Conservation (phyloP, 495 filamentous ascomycete species). For the Penicillium tannophilum region DNA sequence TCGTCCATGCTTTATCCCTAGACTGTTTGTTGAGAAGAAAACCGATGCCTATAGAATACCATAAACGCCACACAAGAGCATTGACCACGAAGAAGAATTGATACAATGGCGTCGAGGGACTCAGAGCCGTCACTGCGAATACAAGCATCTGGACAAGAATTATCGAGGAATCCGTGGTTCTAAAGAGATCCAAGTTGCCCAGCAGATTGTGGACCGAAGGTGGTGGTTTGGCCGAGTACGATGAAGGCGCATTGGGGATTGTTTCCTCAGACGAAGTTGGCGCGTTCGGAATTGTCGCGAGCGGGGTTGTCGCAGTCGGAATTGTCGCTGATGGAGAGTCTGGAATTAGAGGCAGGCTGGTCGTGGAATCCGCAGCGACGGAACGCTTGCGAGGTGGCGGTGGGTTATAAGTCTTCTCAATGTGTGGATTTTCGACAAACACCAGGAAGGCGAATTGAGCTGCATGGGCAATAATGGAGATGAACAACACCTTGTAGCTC, state of each 20-base stretch:
- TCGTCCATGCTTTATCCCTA: conserved; percentile 86
- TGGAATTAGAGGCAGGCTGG: conserved; percentile 36
- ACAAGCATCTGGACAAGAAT: conserved; percentile 75
- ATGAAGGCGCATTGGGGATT: conserved; percentile 37
- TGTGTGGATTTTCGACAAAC: conserved; percentile 92
- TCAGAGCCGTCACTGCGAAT: conserved; percentile 68
- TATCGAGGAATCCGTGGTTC: conserved; percentile 79
- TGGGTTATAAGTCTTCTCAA: conserved; percentile 96
- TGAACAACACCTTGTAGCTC: conserved; percentile 95
- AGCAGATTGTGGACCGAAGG: conserved; percentile 76
- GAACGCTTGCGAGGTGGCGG: conserved; percentile 72
- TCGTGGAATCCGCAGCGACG: conserved; percentile 40
- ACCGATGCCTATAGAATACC: conserved; percentile 90
- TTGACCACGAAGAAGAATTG: conserved; percentile 79
- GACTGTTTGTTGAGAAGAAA: conserved; percentile 84
- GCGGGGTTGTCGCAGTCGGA: conserved; percentile 21
- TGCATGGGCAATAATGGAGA: conserved; percentile 92
- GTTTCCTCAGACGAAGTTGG: conserved; percentile 36
- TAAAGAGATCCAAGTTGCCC: conserved; percentile 87
- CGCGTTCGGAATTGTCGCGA: conserved; percentile 9
- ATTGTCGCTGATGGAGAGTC: conserved; percentile 40
- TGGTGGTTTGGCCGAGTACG: conserved; percentile 51
- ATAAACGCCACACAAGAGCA: conserved; percentile 81
- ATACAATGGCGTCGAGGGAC: conserved; percentile 72
- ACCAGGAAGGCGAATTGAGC: conserved; percentile 92